A percentile compares a stretch with the other conserved stretches of the same genome.
phyloP scores from a whole-genome alignment of 2,329 filamentous ascomycete genomes.

The Talaromyces sp. region DNA sequence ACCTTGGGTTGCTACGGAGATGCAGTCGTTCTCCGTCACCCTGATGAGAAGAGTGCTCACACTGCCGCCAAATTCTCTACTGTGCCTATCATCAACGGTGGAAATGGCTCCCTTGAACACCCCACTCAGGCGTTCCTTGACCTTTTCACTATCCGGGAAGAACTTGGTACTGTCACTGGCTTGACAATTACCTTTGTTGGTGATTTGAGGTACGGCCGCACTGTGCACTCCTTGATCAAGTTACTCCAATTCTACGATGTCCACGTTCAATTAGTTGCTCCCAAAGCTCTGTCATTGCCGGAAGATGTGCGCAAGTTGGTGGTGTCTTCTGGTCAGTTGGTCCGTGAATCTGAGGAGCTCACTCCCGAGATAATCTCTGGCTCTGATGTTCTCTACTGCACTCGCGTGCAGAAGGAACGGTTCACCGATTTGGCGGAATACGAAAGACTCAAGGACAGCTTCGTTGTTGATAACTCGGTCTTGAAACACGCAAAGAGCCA shows the following conservation, averaged over 20 bases:
- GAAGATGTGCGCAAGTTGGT: conserved; percentile 70
- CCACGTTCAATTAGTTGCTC: conserved; percentile 85
- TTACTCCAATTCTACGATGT: conserved; percentile 95
- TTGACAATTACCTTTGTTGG: conserved; percentile 95
- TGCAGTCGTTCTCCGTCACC: conserved; percentile 92
- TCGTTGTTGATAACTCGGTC: conserved; percentile 85
- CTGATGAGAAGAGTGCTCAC: conserved; percentile 74
- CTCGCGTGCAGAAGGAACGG: conserved; percentile 91
- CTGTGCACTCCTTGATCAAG: conserved; percentile 92
- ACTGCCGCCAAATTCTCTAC: conserved; percentile 81
- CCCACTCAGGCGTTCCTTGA: conserved; percentile 97
- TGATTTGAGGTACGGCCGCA: conserved; percentile 87
- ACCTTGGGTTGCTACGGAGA: conserved; percentile 94
- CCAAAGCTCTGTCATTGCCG: conserved; percentile 74
- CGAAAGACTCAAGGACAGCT: conserved; percentile 81
- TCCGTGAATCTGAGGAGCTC: conserved; percentile 70
- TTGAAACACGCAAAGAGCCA: conserved; percentile 87
- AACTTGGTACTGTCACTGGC: conserved; percentile 90
- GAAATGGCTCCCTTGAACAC: conserved; percentile 93
- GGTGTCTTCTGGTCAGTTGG: conserved; percentile 69
- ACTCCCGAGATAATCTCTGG: conserved; percentile 81
- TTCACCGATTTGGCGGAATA: conserved; percentile 80
- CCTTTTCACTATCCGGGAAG: conserved; percentile 96
- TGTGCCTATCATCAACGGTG: conserved; percentile 93
- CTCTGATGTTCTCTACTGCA: conserved; percentile 95